Evolutionary conservation across 192 early-diverging fungal species (phyloP), one percentile per base, ranked within the genome.

Genomic region (Coemansia pectinata): DNA sequence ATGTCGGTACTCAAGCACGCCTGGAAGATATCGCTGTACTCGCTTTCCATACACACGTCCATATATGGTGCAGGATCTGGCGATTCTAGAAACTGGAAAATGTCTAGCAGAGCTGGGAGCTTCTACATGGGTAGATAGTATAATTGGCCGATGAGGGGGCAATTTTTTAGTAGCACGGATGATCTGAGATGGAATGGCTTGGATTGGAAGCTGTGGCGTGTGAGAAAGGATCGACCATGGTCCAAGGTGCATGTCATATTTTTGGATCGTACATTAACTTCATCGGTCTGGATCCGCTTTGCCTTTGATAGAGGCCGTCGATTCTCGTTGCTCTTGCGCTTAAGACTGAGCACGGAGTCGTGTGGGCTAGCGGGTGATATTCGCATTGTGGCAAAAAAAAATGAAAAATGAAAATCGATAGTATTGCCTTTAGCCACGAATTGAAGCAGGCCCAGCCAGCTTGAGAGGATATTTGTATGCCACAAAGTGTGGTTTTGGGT

Each of bases 21-120:
- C 34, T 71, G 42, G 48, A 81, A 81, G 7, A 81, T 81, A 34
- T 81, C 79, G 52, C 74, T 66, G 52, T 66, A 77, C 12, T 62
- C 59, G 57, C 79, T 81, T 25, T 19, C 31, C 42, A 73, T 34
- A 42, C 79, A 81, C 5, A 73, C 34, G 5, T 73, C 65, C 14
- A 71, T 12, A 52, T 71, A 81, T 1, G 61, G 74, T 52, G 44
- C 23, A 23, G 79, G 74, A 39, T 81, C 71, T 17, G 79, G 79
- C 33, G 79, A 81, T 15, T 77, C 68, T 1, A 81, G 67, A 12
- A 81, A 73, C 44, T 76, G 74, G 62, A 81, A 81, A 12, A 73
- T 71, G 47, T 81, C 79, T 6, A 81, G 71, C 65, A 81, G 62
- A 4, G 64, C 64, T 3, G 79, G 79, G 42, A 77, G 65, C 52